Evolutionary conservation across 1,139 yeast genomes (phyloP).

Genomic region (Casaregolazyma suthepensis): DNA sequence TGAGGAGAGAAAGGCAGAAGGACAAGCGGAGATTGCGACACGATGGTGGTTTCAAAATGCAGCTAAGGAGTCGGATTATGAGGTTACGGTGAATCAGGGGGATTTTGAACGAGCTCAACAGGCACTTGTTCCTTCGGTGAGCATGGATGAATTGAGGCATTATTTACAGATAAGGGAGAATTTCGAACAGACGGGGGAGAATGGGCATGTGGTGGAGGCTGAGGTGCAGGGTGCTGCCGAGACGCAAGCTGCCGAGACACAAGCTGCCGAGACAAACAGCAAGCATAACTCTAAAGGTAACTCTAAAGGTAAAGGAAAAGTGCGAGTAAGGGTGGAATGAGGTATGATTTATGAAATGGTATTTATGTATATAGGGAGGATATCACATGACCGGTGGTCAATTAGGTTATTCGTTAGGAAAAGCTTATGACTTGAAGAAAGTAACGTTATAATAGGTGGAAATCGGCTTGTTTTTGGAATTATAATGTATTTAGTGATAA

Average conservation of each 20-base stretch:
- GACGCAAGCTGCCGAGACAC: neutral
- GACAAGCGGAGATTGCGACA: conserved; percentile 43
- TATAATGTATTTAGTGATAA: too few species aligned
- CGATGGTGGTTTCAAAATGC: conserved; percentile 91
- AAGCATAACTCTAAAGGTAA: neutral
- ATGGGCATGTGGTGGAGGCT: neutral
- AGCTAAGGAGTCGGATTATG: conserved; percentile 61
- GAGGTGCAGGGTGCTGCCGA: neutral
- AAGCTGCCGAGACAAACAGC: neutral
- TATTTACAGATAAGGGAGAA: conserved; percentile 69
- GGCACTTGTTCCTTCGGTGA: conserved; percentile 77
- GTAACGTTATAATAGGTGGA: too few species aligned
- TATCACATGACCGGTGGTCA: too few species aligned
- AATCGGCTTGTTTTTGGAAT: too few species aligned
- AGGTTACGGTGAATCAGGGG: conserved; percentile 59
- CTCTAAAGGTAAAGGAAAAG: neutral
- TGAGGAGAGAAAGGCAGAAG: conserved; percentile 28
- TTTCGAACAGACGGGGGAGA: conserved; percentile 47
- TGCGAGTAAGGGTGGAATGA: neutral
- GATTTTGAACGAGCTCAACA: conserved; percentile 73
- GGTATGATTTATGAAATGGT: neutral
- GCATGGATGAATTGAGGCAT: conserved; percentile 79
- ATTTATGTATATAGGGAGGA: too few species aligned
- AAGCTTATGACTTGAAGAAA: too few species aligned
- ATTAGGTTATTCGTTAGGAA: too few species aligned